Base-by-base conservation (phyloP, 768 basidiomycete species). In the Psilocybe cyanescens region DNA sequence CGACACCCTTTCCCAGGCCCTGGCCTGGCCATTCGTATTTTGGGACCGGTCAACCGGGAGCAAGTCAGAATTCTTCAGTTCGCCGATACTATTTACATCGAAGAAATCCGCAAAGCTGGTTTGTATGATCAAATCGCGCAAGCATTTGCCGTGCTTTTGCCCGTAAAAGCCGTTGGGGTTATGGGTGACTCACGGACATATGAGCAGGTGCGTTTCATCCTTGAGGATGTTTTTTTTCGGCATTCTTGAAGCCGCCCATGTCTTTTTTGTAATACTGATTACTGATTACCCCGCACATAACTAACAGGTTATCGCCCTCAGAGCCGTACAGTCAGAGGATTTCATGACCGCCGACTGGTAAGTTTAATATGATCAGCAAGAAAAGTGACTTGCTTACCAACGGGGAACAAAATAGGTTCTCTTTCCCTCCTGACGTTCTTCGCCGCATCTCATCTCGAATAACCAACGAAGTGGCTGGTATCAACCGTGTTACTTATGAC, bases 291-390 rank as follows among this genome's bases (percentile, higher is more conserved):
- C n/a, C 14, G n/a, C 14, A 39, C 37, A 5, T 44, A 35, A 46
- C 59, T 54, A 19, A 41, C 67, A 91, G 88, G 96, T 99, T 52
- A 94, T 99, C 60, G 93, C 94, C 1, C 81, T 99, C 56, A 87
- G 97, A 54, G 97, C 97, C 2, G 97, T 99, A 8, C 90, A 93
- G 72, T 89, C 95, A n/a, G 97, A 98, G 72, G 97, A 99, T 75
- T 99, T 99, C 72, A 99, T 99, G 97, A 99, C 97, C 12, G 97
- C 97, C 37, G 97, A 99, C 74, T 99, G 97, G 97, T 95, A 71
- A 46, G 85, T 72, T 47, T 60, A 6, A 9, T 14, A 6, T 8
- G 6, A 16, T 29, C 7, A 51, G 2, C 16, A 6, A 31, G 9
- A 8, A n/a, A 28, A 8, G 19, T 37, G 12, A 53, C n/a, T 14